Evolutionary conservation across 2,329 filamentous ascomycete genomes (phyloP).

Genomic region (Hypoxylon sp.): DNA sequence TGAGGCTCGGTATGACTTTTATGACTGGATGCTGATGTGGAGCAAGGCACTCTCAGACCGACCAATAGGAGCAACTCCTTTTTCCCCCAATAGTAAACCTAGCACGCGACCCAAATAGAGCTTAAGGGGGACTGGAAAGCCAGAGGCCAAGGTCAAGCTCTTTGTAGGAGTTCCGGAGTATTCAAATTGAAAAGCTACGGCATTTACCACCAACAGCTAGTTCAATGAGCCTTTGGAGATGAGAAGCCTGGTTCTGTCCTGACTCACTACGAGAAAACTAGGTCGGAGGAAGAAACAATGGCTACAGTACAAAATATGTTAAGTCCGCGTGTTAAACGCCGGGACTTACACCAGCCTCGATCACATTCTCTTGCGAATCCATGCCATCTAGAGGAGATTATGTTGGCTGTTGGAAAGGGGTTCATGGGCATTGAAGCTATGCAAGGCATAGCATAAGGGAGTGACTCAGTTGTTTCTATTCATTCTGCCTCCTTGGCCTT

Average conservation of each 20-base stretch:
- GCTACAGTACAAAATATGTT: neutral
- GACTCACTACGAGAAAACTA: neutral
- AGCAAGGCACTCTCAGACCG: neutral
- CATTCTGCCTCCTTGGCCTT: neutral
- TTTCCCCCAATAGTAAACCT: neutral
- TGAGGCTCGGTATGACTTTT: neutral
- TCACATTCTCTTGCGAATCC: neutral
- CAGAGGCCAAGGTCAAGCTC: too few species aligned
- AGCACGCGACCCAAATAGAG: too few species aligned
- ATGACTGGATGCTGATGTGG: neutral
- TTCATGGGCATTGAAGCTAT: neutral
- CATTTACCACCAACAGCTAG: neutral
- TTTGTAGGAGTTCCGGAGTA: constrained; percentile 25
- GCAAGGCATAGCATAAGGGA: neutral
- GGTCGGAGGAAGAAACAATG: neutral
- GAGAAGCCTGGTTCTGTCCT: neutral
- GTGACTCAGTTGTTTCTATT: neutral
- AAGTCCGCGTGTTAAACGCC: constrained; percentile 13
- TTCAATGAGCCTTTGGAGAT: neutral
- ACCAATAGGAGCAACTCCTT: constrained; percentile 33
- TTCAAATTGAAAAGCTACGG: neutral
- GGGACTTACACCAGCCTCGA: neutral
- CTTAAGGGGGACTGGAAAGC: neutral
- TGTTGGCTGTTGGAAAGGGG: neutral
- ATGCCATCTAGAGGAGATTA: neutral